Percentiles rank a stretch among this genome's conserved stretches.
Evolutionary conservation across 495 filamentous ascomycete genomes (phyloP).

Genomic region (Chaetomium fimeti): DNA sequence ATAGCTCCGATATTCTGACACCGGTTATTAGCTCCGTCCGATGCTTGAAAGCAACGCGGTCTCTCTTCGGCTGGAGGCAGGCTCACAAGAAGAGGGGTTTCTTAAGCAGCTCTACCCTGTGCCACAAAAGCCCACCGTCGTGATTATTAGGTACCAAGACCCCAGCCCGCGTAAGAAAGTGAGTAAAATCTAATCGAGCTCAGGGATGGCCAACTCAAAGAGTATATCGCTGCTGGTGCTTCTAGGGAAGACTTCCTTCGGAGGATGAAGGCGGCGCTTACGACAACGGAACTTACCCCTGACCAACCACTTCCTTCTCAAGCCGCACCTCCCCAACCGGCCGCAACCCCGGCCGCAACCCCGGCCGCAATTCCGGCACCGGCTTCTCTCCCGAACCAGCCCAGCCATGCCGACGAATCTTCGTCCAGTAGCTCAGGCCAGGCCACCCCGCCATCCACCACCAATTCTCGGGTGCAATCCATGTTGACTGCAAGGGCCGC

Average conservation of each 20-base stretch:
- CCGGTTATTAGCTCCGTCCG: slow-evolving; percentile 37
- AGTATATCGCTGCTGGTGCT: slow-evolving; percentile 61
- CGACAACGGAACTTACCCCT: slow-evolving; percentile 4
- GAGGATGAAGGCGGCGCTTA: slow-evolving; percentile 48
- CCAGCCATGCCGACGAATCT: slow-evolving; percentile 2
- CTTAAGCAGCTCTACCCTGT: slow-evolving; percentile 78
- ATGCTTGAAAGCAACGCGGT: slow-evolving; percentile 61
- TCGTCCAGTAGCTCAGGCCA: slow-evolving; percentile 20
- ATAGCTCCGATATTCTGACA: slow-evolving; percentile 2
- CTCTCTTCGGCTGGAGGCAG: slow-evolving; percentile 63
- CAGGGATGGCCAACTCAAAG: slow-evolving; percentile 61
- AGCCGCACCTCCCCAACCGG: slow-evolving; percentile 3
- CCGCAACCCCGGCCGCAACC: slow-evolving; percentile 5
- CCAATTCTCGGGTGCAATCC: slow-evolving; percentile 25
- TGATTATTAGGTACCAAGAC: slow-evolving; percentile 72
- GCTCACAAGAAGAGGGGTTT: slow-evolving; percentile 75
- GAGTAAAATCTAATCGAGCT: neutral
- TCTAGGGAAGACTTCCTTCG: slow-evolving; percentile 57
- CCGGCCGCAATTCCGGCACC: slow-evolving; percentile 12
- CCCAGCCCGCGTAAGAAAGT: neutral
- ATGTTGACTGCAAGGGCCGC: slow-evolving; percentile 34
- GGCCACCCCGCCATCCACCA: slow-evolving; percentile 26
- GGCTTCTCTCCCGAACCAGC: slow-evolving; percentile 11
- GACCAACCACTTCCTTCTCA: slow-evolving; percentile 3
- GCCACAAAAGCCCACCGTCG: slow-evolving; percentile 66